Base-by-base conservation (phyloP, 306 rosid genomes). In the Canavalia gladiata region DNA sequence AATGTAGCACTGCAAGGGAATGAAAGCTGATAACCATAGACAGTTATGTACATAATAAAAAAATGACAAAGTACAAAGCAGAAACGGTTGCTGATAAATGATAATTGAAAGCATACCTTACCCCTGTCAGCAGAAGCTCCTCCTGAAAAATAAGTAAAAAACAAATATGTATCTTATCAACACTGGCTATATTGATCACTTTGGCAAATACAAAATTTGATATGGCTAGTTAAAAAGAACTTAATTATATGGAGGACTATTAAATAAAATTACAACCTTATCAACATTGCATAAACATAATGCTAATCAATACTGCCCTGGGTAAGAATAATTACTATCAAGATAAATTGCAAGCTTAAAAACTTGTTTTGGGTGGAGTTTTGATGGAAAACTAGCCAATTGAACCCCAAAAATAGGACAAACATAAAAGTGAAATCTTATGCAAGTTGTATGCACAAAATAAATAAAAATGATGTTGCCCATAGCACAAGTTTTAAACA, bases 61-160 rank as follows among this genome's bases (percentile, higher is more conserved):
- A 9, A 78, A 13, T 4, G 31, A 50, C 41, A 39, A 50, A 39
- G 59, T 31, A 57, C 63, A 57, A 49, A 65, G 30, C 33, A 59
- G 70, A 8, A 76, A 79, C 41, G 3, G 75, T 7, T 30, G 56
- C 35, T 7, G 56, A 74, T 7, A 62, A 42, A 51, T 13, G 34
- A 82, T 7, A 62, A 42, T 59, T 13, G 34, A 82, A 41, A 68
- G 68, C 80, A 83, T 88, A 95, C 99, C 96, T 89, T 87, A 71
- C 89, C 10, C 25, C n/a, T 30, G 71, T 78, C 84, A 70, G 82
- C 89, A 52, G 30, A 80, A 84, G 87, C 81, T 76, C 87, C 86
- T 52, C 92, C 97, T 90, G 86, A 47, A 88, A 88, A 75, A 12
- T 52, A 52, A 10, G 74, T 30, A 78, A 42, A 78, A 45, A 10